Percentiles rank a stretch among this genome's conserved stretches.
These are phyloP conservation scores for Lentinula detonsa DNA, from an alignment of 768 basidiomycete species.

Conservation along the genomic window DNA sequence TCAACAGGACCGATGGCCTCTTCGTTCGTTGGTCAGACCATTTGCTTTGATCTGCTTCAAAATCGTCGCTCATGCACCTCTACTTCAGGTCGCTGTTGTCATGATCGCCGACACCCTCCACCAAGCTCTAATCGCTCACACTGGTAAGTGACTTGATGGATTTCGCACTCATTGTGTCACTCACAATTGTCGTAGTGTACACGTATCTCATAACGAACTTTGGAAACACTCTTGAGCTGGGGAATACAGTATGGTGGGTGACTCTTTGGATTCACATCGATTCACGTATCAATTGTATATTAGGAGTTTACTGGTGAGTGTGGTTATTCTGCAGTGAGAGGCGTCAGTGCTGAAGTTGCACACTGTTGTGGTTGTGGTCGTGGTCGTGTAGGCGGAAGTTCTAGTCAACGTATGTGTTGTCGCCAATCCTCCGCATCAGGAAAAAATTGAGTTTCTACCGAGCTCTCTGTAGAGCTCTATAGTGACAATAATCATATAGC, in stretches of 20 bases:
- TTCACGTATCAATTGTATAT: not conserved
- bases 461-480: too few relatives aligned
- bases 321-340: not conserved
- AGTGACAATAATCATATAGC: too few relatives aligned
- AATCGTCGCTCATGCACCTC: not conserved
- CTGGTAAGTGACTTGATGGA: conserved; percentile 22
- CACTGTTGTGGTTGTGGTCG: too few relatives aligned
- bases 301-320: conserved; percentile 31
- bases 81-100: not conserved
- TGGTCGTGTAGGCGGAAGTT: conserved; percentile 32
- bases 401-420: conserved; percentile 35
- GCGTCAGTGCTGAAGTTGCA: not conserved
- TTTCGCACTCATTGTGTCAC: not conserved
- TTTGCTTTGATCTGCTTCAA: not conserved
- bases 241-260: conserved; percentile 35
- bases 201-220: conserved; percentile 40
- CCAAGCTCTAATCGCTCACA: conserved; percentile 39
- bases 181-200: conserved; percentile 25
- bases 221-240: conserved; percentile 20
- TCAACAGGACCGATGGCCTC: conserved; percentile 4
- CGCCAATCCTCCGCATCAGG: not conserved
- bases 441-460: too few relatives aligned
- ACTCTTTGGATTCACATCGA: not conserved
- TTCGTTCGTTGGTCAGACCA: not conserved
- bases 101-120: conserved; percentile 1